A percentile compares a stretch with the other conserved stretches of the same genome.
Evolutionary conservation across 169 alveolate species (phyloP).

Genomic region (Neospora caninum): DNA sequence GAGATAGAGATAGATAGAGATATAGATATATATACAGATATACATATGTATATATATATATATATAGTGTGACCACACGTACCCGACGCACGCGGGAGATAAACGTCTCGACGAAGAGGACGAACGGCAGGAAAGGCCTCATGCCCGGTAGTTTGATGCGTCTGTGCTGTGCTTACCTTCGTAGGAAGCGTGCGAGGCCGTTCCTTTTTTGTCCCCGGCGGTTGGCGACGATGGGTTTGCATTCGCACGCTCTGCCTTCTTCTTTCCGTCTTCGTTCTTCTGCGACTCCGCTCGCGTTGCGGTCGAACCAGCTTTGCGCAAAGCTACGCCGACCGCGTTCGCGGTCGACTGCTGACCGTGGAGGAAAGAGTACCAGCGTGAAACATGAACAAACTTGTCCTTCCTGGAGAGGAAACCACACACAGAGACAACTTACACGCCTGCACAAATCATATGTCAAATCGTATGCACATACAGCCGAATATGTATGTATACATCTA

Average conservation of each 20-base stretch:
- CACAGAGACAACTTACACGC: neutral
- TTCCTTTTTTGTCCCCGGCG: neutral
- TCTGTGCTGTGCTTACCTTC: neutral
- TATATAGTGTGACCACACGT: too few species aligned
- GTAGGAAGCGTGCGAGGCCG: neutral
- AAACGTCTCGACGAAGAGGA: too few species aligned
- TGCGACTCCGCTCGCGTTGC: neutral
- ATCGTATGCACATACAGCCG: neutral
- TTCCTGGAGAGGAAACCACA: neutral
- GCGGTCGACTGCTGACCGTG: slow-evolving; percentile 25
- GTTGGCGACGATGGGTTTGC: neutral
- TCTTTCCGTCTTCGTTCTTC: neutral
- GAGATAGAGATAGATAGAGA: neutral
- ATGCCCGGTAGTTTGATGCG: too few species aligned
- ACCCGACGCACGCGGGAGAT: too few species aligned
- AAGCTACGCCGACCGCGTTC: neutral
- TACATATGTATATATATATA: neutral
- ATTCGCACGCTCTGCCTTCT: neutral
- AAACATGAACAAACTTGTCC: neutral
- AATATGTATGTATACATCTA: neutral
- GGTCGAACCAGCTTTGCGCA: slow-evolving; percentile 3
- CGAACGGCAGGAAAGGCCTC: too few species aligned
- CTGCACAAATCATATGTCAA: neutral
- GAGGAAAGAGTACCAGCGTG: slow-evolving; percentile 33
- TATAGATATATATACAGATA: neutral